A percentile compares a stretch with the other conserved stretches of the same genome.
These are phyloP conservation scores for Boechera stricta DNA, from an alignment of 345 rosid genomes.

Conservation along the genomic window DNA sequence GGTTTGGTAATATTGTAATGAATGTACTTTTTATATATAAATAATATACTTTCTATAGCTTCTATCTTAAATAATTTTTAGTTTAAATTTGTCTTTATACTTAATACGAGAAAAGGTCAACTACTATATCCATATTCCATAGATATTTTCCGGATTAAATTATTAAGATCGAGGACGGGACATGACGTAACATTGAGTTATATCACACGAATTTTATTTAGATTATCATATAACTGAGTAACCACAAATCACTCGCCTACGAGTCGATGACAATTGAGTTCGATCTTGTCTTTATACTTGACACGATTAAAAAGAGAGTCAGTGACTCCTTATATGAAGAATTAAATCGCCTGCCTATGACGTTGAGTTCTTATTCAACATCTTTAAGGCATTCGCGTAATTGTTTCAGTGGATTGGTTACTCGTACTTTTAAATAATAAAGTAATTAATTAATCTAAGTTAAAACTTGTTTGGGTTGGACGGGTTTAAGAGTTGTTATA, in stretches of 20 bases:
- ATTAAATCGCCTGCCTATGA: neutral
- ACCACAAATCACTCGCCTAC: constrained; percentile 11
- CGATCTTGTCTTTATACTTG: constrained; percentile 23
- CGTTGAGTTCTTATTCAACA: neutral
- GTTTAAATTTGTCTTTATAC: constrained; percentile 5
- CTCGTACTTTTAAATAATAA: neutral
- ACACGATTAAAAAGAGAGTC: neutral
- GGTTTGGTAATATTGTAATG: neutral
- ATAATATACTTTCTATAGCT: neutral
- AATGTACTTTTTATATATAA: neutral
- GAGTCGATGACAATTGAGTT: constrained; percentile 20
- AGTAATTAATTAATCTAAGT: neutral
- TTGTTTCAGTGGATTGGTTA: neutral
- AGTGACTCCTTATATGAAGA: neutral
- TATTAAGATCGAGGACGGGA: constrained; percentile 10
- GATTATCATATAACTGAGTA: constrained; percentile 31
- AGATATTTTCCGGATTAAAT: constrained; percentile 12
- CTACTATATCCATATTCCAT: neutral
- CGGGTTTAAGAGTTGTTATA: neutral
- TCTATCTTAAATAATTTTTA: neutral
- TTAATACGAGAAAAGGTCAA: constrained; percentile 36
- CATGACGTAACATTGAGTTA: constrained; percentile 31
- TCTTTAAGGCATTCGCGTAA: neutral
- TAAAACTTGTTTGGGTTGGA: neutral
- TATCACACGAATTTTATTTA: constrained; percentile 5